Evolutionary conservation across 2,329 filamentous ascomycete genomes (phyloP).

Genomic region (Penicillium sp.): DNA sequence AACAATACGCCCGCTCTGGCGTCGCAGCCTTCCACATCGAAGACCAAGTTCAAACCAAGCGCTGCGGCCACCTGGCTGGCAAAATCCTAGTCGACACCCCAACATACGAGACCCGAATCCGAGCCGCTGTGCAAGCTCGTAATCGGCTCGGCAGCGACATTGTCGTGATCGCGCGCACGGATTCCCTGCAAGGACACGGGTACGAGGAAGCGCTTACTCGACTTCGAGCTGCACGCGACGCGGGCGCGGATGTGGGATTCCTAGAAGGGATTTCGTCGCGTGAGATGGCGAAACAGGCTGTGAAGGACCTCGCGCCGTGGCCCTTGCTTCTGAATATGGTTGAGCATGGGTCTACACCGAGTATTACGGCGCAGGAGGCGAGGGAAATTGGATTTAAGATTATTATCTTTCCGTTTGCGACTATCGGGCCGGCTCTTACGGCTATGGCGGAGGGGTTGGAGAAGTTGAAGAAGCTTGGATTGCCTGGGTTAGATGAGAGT

Average conservation of each 20-base stretch:
- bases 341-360: slow-evolving; percentile 44
- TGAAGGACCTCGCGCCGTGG: slow-evolving; percentile 38
- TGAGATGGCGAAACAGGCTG: slow-evolving; percentile 36
- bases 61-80: slow-evolving; percentile 42
- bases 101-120: slow-evolving; percentile 37
- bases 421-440: slow-evolving; percentile 37
- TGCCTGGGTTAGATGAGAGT: slow-evolving; percentile 29
- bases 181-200: slow-evolving; percentile 36
- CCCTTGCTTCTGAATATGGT: slow-evolving; percentile 47
- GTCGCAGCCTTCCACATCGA: slow-evolving; percentile 59
- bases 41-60: slow-evolving; percentile 52
- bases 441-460: slow-evolving; percentile 38
- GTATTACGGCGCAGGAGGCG: slow-evolving; percentile 38
- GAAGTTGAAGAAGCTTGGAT: slow-evolving; percentile 37
- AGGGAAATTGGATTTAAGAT: slow-evolving; percentile 42
- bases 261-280: slow-evolving; percentile 41
- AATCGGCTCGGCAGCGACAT: slow-evolving; percentile 41
- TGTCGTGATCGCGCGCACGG: slow-evolving; percentile 46
- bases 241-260: slow-evolving; percentile 44
- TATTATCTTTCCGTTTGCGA: slow-evolving; percentile 44
- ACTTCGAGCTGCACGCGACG: slow-evolving; percentile 39
- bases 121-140: slow-evolving; percentile 37
- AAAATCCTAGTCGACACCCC: slow-evolving; percentile 39
- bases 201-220: slow-evolving; percentile 42
- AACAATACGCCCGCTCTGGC: slow-evolving; percentile 52